phyloP scores from a whole-genome alignment of 1,284 basidiomycete genomes.

The Trichosporon inkin region DNA sequence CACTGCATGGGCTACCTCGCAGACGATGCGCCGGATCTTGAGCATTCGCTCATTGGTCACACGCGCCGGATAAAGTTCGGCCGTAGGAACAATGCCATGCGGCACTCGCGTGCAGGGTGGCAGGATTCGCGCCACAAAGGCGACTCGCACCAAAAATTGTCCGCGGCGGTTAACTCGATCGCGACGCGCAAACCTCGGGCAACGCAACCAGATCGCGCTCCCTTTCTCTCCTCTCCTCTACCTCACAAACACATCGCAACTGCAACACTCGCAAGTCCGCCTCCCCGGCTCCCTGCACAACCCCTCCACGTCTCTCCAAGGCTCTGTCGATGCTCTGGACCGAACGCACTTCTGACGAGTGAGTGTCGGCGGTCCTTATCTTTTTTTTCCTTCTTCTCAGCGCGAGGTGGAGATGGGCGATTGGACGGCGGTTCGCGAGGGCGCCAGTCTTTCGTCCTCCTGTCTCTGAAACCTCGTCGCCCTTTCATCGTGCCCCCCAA shows the following conservation, averaged over 20 bases:
- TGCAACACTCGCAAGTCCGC: background rate
- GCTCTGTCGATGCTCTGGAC: conserved; percentile 44
- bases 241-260: background rate
- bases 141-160: conserved; percentile 6
- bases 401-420: background rate
- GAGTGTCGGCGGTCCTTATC: conserved; percentile 21
- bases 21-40: background rate
- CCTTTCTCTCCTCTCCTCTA: background rate
- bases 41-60: background rate
- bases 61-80: background rate
- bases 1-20: background rate
- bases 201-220: background rate
- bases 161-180: conserved; percentile 9
- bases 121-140: conserved; percentile 1
- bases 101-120: background rate
- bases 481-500: background rate
- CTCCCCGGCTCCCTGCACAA: conserved; percentile 7
- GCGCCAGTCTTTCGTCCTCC: background rate
- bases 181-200: background rate
- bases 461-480: background rate
- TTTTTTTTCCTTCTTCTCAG: background rate
- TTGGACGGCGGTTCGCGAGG: background rate
- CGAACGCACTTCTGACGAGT: conserved; percentile 51
- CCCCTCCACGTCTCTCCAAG: background rate
- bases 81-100: conserved; percentile 1